Evolutionary conservation across 1,139 yeast species (phyloP).

Genomic region (Candida dubliniensis): DNA sequence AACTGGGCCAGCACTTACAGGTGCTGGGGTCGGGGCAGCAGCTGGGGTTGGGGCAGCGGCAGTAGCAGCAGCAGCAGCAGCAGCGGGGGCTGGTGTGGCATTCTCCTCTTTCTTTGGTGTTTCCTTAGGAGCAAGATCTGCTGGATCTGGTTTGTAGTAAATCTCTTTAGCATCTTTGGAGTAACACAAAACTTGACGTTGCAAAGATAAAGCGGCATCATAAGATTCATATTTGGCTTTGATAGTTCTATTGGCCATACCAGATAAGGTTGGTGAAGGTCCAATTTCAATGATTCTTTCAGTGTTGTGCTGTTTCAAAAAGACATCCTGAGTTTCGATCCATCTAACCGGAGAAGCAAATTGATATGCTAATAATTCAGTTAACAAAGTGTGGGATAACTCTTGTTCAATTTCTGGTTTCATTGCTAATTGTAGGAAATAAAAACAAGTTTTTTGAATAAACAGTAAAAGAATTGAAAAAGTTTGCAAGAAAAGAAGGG

Average conservation of each 20-base stretch:
- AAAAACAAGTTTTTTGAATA: neutral
- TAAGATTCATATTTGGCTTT: constrained; percentile 95
- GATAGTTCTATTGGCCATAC: constrained; percentile 97
- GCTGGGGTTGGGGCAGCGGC: constrained; percentile 53
- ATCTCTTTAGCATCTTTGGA: constrained; percentile 95
- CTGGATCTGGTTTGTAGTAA: constrained; percentile 91
- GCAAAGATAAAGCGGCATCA: constrained; percentile 95
- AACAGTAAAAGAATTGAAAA: neutral
- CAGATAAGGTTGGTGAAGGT: constrained; percentile 97
- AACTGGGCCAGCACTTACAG: constrained; percentile 71
- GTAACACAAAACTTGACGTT: constrained; percentile 95
- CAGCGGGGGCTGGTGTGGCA: constrained; percentile 17
- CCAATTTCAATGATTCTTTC: constrained; percentile 98
- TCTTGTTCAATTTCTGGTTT: constrained; percentile 98
- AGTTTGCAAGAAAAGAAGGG: neutral
- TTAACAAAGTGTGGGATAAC: constrained; percentile 87
- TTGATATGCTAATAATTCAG: constrained; percentile 96
- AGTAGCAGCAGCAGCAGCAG: constrained; percentile 46
- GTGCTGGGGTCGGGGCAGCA: constrained; percentile 58
- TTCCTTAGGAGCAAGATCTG: constrained; percentile 47
- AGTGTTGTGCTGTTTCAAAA: constrained; percentile 88
- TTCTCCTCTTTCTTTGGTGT: constrained; percentile 22
- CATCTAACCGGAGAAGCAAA: constrained; percentile 99
- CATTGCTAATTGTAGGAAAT: constrained; percentile 43
- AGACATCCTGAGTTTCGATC: constrained; percentile 99